Base-by-base conservation (phyloP, 2,329 filamentous ascomycete species). In the Hypoxylon sp. region DNA sequence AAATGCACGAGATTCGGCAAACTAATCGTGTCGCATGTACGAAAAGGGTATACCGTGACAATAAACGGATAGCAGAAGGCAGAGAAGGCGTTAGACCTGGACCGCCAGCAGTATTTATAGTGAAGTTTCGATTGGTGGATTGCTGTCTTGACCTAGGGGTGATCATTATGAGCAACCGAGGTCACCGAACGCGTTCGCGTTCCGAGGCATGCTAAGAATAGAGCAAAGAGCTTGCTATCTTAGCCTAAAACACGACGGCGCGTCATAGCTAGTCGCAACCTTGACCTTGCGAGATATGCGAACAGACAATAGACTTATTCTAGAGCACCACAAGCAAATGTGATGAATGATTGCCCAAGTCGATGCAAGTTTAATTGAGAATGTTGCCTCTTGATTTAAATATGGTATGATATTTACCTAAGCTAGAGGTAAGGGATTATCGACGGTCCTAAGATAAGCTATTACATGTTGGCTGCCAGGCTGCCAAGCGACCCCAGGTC, bases 221-320 rank as follows among this genome's bases (percentile, higher is more conserved):
- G 46, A 30, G 33, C 56, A 40, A 58, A 58, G 25, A 46, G 31
- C 31, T 49, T 31, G 20, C 17, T 25, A 40, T 37, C 56, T 40
- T 40, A 17, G 44, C 37, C 27, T 44, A 44, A 50, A 50, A 50
- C 46, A 50, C 46, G 46, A 27, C 22, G 46, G 27, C 40, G 40
- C 40, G 40, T 30, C 25, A 20, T 31, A 53, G 37, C 20, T 40
- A 30, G 30, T 59, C 22, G 22, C 30, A 22, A 37, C 14, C 31
- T 57, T 8, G 14, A 42, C 22, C 25, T 44, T n/a, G 11, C 33
- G 42, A 20, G 11, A 6, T 6, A 40, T 55, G 37, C 48, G 31
- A 40, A 51, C n/a, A 51, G 53, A 61, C 33, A 60, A 60, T 46
- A 51, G 13, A 60, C 55, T 8, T 20, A 50, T 25, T 25, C 14